A percentile compares a stretch with the other conserved stretches of the same genome.
phyloP scores from a whole-genome alignment of 2,329 filamentous ascomycete genomes.

The Pseudogymnoascus sp. region DNA sequence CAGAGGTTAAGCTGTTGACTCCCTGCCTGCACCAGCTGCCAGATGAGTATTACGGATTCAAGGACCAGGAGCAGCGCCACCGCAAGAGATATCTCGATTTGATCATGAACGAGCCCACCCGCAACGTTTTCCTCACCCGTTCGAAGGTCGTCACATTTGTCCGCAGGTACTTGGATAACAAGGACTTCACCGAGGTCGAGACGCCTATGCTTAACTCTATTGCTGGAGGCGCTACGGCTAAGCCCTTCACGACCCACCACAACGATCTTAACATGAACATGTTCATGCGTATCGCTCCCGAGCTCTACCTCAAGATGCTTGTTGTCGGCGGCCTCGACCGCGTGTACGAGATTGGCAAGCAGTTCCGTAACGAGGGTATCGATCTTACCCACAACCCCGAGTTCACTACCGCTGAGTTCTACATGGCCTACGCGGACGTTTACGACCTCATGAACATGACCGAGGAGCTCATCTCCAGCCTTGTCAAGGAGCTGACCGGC shows the following conservation, averaged over 20 bases:
- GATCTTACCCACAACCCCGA: slow-evolving; percentile 96
- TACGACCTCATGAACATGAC: slow-evolving; percentile 87
- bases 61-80: slow-evolving; percentile 88
- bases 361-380: slow-evolving; percentile 90
- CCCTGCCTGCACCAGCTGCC: slow-evolving; percentile 89
- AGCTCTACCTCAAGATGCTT: slow-evolving; percentile 93
- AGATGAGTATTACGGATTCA: slow-evolving; percentile 86
- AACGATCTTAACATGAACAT: slow-evolving; percentile 94
- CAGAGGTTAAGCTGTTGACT: slow-evolving; percentile 74
- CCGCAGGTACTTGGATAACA: slow-evolving; percentile 77
- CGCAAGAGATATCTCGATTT: slow-evolving; percentile 91
- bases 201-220: slow-evolving; percentile 97
- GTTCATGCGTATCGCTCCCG: slow-evolving; percentile 89
- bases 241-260: slow-evolving; percentile 91
- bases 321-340: slow-evolving; percentile 90
- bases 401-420: slow-evolving; percentile 97
- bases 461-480: slow-evolving; percentile 81
- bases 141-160: slow-evolving; percentile 85
- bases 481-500: slow-evolving; percentile 85
- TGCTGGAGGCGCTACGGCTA: slow-evolving; percentile 89
- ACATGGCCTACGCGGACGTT: slow-evolving; percentile 86
- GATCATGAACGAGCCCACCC: slow-evolving; percentile 82
- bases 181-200: slow-evolving; percentile 88
- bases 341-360: slow-evolving; percentile 91
- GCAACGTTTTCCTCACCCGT: slow-evolving; percentile 75